Evolutionary conservation across 805 yeast genomes (phyloP), one percentile per base, ranked within the genome.

Genomic region (Barnettozyma vustinii): DNA sequence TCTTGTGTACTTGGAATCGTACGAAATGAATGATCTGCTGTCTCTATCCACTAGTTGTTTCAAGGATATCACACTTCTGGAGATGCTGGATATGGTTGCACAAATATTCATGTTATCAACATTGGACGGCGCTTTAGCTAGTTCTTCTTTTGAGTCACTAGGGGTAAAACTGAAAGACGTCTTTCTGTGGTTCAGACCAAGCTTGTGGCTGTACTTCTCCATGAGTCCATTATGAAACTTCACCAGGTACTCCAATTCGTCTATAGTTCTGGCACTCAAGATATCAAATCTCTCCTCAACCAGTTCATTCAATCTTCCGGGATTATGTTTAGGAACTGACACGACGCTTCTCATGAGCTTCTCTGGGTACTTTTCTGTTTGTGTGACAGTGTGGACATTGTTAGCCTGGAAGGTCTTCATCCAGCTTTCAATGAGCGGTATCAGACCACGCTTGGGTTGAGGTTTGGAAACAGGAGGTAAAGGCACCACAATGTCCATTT

Each of bases 231-330:
- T 68, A 56, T 77, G 80, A 56, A 72, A 70, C 10, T 79, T 59
- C 5, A 80, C 69, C 42, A 81, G 64, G 52, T 65, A 74, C 57
- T 82, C 85, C 42, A 83, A 75, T 60, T 86, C 91, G 55, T 81
- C 84, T 25, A 84, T 74, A 2, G 86, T 80, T 59, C 89, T 70
- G 2, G 88, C 88, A 62, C 88, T 80, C 49, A 86, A 64, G 9
- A 83, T 68, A 63, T 85, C 92, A 50, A 80, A 73, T 54, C 80
- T 75, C 1, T 58, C 62, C 39, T 61, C 58, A 1, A 68, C 70
- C 50, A 72, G 63, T 20, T 58, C 64, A 37, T 69, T 69, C 51
- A 72, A 58, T 26, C 63, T 64, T n/a, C 62, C 61, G 33, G 62
- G 52, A 23, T 56, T 54, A 33, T 54, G 42, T 35, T 56, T 57